Conservation (phyloP, 2,329 filamentous ascomycete genomes). For the Paraphaeosphaeria minitans region DNA sequence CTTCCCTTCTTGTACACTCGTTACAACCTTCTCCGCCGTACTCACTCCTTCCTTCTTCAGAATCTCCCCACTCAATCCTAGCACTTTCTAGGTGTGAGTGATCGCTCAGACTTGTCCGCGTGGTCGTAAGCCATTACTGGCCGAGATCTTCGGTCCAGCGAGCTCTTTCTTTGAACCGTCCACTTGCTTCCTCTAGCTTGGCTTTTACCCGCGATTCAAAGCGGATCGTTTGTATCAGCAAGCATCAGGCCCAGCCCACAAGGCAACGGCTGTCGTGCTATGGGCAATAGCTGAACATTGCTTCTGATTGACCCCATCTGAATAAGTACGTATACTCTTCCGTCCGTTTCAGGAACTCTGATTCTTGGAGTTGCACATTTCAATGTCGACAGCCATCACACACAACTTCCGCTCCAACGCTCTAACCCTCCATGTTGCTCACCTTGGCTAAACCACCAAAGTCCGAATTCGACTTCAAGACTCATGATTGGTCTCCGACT, state of each 20-base stretch:
- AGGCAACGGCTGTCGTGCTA: conserved; percentile 41
- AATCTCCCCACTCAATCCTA: conserved; percentile 18
- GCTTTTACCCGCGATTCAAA: conserved; percentile 45
- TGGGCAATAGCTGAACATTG: conserved; percentile 44
- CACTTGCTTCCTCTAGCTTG: conserved; percentile 35
- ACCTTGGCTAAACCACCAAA: conserved; percentile 56
- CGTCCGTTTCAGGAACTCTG: conserved; percentile 39
- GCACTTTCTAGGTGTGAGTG: conserved; percentile 36
- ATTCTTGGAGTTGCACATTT: conserved; percentile 38
- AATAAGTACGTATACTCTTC: conserved; percentile 47
- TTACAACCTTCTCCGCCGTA: conserved; percentile 41
- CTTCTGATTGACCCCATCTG: conserved; percentile 38
- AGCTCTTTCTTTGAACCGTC: conserved; percentile 35
- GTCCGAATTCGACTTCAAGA: conserved; percentile 54
- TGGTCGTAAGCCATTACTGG: conserved; percentile 39
- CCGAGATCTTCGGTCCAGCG: conserved; percentile 43
- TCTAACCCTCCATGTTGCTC: conserved; percentile 54
- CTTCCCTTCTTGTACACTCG: conserved; percentile 46
- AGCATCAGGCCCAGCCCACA: conserved; percentile 40
- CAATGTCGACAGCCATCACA: conserved; percentile 38
- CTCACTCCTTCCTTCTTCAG: conserved; percentile 34
- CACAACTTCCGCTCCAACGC: conserved; percentile 22
- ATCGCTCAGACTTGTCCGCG: conserved; percentile 42
- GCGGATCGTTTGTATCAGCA: conserved; percentile 35
- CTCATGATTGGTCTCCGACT: conserved; percentile 56